Evolutionary conservation across 495 filamentous ascomycete genomes (phyloP), one percentile per base, ranked within the genome.

Genomic region (Apodospora peruviana): DNA sequence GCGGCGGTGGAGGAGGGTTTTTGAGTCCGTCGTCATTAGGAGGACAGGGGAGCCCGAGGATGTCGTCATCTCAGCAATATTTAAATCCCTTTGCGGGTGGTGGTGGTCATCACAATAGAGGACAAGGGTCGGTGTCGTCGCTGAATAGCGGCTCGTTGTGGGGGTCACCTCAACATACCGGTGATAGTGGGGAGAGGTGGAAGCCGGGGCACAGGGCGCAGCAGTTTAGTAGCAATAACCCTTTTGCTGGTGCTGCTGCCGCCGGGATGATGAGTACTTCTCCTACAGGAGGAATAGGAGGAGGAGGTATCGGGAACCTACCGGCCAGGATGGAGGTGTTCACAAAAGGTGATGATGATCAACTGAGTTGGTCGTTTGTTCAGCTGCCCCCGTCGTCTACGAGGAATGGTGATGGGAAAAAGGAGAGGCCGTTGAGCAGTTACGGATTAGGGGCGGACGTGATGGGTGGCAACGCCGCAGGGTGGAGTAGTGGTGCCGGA

Each of bases 261-360:
- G 22, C 16, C 0, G 43, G 43, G 1, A 35, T n/a, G n/a, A n/a
- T n/a, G n/a, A n/a, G n/a, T n/a, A n/a, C n/a, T n/a, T n/a, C n/a
- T n/a, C n/a, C n/a, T n/a, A n/a, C n/a, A n/a, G n/a, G n/a, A n/a
- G n/a, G n/a, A n/a, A n/a, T n/a, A n/a, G n/a, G n/a, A n/a, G n/a
- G n/a, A n/a, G n/a, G n/a, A n/a, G n/a, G 55, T 36, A 37, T 58
- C 27, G n/a, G 66, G 61, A 40, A 75, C 64, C 53, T 86, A 77
- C 60, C 71, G 51, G 82, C 86, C 50, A 79, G 80, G 5, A 75
- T 96, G 22, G 81, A 87, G 56, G 81, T 96, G 21, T 95, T 90
- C 65, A 88, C 81, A 62, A 96, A 95, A 68, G 86, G 87, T 21
- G 75, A 89, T 17, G 84, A 90, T 51, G 88, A 65, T n/a, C n/a